Percentiles rank a stretch among this genome's conserved stretches.
phyloP scores from a whole-genome alignment of 345 rosid species.

The Reutealis trisperma region DNA sequence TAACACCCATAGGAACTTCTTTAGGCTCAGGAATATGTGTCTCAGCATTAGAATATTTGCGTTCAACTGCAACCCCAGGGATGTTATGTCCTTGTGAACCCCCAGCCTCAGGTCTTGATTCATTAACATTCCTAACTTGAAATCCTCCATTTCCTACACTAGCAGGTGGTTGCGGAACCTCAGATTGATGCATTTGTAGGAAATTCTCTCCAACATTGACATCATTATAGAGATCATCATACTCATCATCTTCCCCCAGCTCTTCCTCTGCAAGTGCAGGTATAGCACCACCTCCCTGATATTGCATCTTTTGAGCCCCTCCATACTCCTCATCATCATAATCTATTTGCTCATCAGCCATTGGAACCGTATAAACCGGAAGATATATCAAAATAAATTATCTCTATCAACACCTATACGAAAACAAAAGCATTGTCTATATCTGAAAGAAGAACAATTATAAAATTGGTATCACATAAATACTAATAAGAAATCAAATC shows the following conservation, averaged over 20 bases:
- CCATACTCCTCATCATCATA: constrained; percentile 55
- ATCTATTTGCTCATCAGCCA: constrained; percentile 61
- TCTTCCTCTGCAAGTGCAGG: constrained; percentile 88
- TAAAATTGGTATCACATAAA: too few species aligned
- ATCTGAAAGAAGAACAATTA: not conserved
- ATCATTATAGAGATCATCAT: constrained; percentile 84
- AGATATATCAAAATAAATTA: constrained; percentile 25
- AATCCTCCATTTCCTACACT: constrained; percentile 40
- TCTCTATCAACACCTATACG: constrained; percentile 10
- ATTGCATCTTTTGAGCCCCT: constrained; percentile 51
- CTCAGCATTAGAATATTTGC: constrained; percentile 45
- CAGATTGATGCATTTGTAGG: constrained; percentile 57
- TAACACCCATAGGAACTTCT: constrained; percentile 33
- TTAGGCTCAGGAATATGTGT: constrained; percentile 33
- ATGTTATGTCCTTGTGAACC: constrained; percentile 38
- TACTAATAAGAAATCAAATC: not conserved
- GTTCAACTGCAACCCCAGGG: constrained; percentile 48
- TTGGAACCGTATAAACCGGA: constrained; percentile 45
- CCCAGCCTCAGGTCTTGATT: constrained; percentile 41
- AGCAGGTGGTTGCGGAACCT: constrained; percentile 42
- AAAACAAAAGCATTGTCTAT: not conserved
- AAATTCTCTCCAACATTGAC: constrained; percentile 85
- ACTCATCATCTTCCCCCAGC: constrained; percentile 76
- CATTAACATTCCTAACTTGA: constrained; percentile 38
- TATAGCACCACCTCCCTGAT: constrained; percentile 76